phyloP scores from a whole-genome alignment of 148 eudicot genomes.

The Gaultheria prostrata region DNA sequence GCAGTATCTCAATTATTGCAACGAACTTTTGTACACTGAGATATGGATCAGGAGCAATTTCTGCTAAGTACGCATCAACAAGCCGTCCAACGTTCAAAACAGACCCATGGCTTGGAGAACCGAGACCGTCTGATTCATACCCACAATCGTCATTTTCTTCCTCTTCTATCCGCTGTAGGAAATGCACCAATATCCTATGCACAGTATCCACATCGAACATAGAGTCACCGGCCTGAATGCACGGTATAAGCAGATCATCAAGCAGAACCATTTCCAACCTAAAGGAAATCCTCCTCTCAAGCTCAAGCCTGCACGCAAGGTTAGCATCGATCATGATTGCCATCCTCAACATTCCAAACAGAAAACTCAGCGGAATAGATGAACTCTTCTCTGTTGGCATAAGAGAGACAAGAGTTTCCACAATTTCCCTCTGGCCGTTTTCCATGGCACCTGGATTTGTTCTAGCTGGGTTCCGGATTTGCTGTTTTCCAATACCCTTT shows the following conservation, averaged over 20 bases:
- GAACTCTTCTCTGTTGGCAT: conserved; percentile 57
- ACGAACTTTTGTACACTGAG: conserved; percentile 48
- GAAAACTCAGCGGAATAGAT: conserved; percentile 48
- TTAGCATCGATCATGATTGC: conserved; percentile 52
- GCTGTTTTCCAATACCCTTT: conserved; percentile 65
- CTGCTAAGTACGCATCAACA: conserved; percentile 63
- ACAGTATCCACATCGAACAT: conserved; percentile 62
- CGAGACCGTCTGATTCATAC: conserved; percentile 53
- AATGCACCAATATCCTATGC: conserved; percentile 56
- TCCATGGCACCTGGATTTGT: conserved; percentile 32
- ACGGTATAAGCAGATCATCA: conserved; percentile 68
- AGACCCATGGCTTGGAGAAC: conserved; percentile 58
- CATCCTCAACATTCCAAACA: conserved; percentile 60
- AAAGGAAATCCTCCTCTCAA: conserved; percentile 54
- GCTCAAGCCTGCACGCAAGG: conserved; percentile 50
- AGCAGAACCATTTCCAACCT: conserved; percentile 55
- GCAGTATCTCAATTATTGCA: conserved; percentile 53
- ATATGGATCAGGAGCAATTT: conserved; percentile 67
- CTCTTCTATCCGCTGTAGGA: conserved; percentile 55
- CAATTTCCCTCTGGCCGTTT: conserved; percentile 50
- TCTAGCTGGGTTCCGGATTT: conserved; percentile 65
- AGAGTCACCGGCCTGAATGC: conserved; percentile 51
- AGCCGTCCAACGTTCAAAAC: conserved; percentile 60
- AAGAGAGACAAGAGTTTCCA: conserved; percentile 55
- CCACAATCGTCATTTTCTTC: conserved; percentile 57